Evolutionary conservation across 179 eudicot genomes (phyloP), one percentile per base, ranked within the genome.

Genomic region (Corrigiola litoralis): DNA sequence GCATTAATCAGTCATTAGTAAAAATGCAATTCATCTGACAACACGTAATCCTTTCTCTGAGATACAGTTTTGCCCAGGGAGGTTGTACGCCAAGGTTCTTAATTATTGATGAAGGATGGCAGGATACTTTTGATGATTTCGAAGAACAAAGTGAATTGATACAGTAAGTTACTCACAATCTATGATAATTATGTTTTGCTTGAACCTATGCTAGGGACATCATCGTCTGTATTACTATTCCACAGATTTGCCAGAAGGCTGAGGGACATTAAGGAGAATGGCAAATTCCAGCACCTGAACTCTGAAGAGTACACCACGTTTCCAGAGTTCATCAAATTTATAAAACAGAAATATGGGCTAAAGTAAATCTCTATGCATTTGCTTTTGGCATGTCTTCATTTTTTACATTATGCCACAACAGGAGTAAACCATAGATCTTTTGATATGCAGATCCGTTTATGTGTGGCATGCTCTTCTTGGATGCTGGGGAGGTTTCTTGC

Each of bases 31-130:
- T 45, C 12, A 42, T 49, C 51, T 69, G 27, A 60, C 52, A 27
- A 16, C 40, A 36, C 16, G 7, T 61, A 41, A 38, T 32, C 3
- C 23, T 23, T 47, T 53, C 42, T 65, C 50, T 67, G 51, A 24
- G 46, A 4, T 61, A 34, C 80, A 87, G 96, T 60, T 87, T 89
- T 32, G 74, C 76, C 29, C 77, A 80, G 65, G 95, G 95, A 38
- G 89, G 87, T 16, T 75, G 80, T 61, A 66, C 78, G 3, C 92
- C 95, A 11, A 88, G 69, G 53, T 86, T 82, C 70, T 66, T 88
- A 81, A 86, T 88, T 32, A 81, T 88, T 37, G 95, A 86, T 79
- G 92, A 86, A 34, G 95, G 89, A 33, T 88, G 95, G 95, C 95
- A 88, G 76, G 89, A 87, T 55, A 79, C 88, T 1, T 44, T 20